phyloP scores from a whole-genome alignment of 164 flowering plant species.

The Platanus orientalis region DNA sequence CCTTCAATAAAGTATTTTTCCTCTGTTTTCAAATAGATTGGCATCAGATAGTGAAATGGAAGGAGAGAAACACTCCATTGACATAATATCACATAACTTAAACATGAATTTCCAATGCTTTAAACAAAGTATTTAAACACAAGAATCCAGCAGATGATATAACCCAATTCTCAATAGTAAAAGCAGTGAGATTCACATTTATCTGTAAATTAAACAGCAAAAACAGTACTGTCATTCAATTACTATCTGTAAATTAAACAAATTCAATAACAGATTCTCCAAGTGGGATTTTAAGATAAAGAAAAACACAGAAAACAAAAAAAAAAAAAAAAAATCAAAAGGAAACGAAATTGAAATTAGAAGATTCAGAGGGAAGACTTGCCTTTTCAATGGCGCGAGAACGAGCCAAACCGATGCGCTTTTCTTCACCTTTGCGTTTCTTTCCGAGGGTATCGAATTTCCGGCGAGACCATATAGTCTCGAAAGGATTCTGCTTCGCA shows the following conservation, averaged over 20 bases:
- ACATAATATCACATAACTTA: background rate
- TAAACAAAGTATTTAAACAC: no score
- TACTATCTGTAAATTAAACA: no score
- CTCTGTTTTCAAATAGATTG: slow-evolving; percentile 40
- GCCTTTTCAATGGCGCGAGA: slow-evolving; percentile 76
- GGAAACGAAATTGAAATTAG: no score
- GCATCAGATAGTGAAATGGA: background rate
- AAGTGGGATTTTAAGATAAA: background rate
- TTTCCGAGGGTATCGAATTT: slow-evolving; percentile 85
- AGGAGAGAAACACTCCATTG: background rate
- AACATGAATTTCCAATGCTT: background rate
- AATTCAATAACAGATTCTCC: no score
- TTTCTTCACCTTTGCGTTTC: slow-evolving; percentile 89
- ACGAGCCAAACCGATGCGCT: slow-evolving; percentile 79
- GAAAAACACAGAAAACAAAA: background rate
- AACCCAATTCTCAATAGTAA: no score
- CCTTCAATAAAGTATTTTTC: slow-evolving; percentile 76
- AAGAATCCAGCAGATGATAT: no score
- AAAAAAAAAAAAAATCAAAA: background rate
- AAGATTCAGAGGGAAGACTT: background rate
- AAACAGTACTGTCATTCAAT: no score
- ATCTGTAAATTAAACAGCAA: no score
- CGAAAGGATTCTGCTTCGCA: slow-evolving; percentile 63
- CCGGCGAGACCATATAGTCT: slow-evolving; percentile 81
- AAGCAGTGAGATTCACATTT: no score